A percentile compares a stretch with the other conserved stretches of the same genome.
Conservation (phyloP, 163 green algal species). For the Coccomyxa subellipsoidea region DNA sequence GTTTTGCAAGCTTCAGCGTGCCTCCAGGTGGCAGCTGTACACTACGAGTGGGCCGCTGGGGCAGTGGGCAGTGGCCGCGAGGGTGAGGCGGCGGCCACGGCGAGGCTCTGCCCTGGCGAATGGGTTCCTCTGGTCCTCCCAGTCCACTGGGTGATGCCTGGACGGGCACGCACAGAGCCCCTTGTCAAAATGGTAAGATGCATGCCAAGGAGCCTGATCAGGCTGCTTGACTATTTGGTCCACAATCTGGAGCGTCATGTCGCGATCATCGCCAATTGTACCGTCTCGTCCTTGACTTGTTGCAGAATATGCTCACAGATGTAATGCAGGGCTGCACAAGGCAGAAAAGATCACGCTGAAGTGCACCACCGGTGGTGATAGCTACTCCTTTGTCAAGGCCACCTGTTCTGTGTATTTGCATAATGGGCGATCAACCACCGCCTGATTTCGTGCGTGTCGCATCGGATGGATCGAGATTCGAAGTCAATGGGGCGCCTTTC, state of each 20-base stretch:
- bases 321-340: neutral
- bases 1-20: no score
- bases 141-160: constrained; percentile 78
- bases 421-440: neutral
- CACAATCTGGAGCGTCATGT: neutral
- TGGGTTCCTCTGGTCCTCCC: constrained; percentile 53
- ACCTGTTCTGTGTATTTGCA: neutral
- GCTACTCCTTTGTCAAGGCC: no score
- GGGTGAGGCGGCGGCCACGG: constrained; percentile 31
- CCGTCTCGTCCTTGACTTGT: neutral
- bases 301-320: neutral
- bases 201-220: neutral
- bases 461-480: constrained; percentile 12
- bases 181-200: no score
- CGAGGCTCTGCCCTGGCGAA: constrained; percentile 49
- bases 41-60: constrained; percentile 59
- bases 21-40: constrained; percentile 81
- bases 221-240: neutral
- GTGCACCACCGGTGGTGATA: no score
- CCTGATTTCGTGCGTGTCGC: constrained; percentile 22
- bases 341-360: neutral
- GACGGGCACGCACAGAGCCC: neutral
- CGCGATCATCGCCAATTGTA: neutral
- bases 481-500: constrained; percentile 36
- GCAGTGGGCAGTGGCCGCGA: constrained; percentile 53